Conservation (phyloP, 2,329 filamentous ascomycete species). For the Xylogone sp. region DNA sequence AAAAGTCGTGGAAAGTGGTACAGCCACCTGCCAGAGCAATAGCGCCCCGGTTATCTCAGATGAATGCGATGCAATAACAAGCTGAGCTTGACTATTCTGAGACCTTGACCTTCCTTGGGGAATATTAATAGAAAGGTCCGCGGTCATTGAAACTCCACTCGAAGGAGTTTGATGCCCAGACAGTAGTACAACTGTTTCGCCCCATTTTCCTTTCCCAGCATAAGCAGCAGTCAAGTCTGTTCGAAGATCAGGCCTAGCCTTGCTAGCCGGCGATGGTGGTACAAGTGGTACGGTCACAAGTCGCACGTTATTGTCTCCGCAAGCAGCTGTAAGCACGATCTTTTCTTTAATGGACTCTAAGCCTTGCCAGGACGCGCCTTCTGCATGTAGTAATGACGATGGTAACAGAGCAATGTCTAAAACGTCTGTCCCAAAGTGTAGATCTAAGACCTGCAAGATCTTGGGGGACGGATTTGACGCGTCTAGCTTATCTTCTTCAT, state of each 20-base stretch:
- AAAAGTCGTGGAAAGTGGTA: constrained; percentile 29
- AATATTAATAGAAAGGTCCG: constrained; percentile 30
- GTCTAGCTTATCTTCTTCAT: constrained; percentile 37
- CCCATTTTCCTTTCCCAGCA: constrained; percentile 60
- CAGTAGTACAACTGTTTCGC: constrained; percentile 53
- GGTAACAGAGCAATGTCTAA: constrained; percentile 54
- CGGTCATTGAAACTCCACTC: constrained; percentile 52
- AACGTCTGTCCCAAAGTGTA: constrained; percentile 54
- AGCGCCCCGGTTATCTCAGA: constrained; percentile 56
- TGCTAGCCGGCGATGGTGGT: constrained; percentile 58
- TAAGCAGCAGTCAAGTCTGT: constrained; percentile 47
- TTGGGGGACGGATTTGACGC: constrained; percentile 42
- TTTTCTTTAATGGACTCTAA: constrained; percentile 47
- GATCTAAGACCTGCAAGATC: constrained; percentile 56
- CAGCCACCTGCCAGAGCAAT: constrained; percentile 53
- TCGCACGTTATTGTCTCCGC: constrained; percentile 52
- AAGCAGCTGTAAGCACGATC: constrained; percentile 59
- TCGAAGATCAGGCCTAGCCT: constrained; percentile 49
- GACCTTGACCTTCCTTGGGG: constrained; percentile 1
- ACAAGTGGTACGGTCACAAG: constrained; percentile 57
- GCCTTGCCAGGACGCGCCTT: constrained; percentile 43
- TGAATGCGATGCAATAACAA: constrained; percentile 58
- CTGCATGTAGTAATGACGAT: constrained; percentile 42
- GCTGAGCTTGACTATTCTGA: constrained; percentile 31
- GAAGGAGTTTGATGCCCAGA: constrained; percentile 49